A percentile compares a stretch with the other conserved stretches of the same genome.
Evolutionary conservation across 108 stramenopile genomes (phyloP).

Genomic region (Nitzschia sp.): DNA sequence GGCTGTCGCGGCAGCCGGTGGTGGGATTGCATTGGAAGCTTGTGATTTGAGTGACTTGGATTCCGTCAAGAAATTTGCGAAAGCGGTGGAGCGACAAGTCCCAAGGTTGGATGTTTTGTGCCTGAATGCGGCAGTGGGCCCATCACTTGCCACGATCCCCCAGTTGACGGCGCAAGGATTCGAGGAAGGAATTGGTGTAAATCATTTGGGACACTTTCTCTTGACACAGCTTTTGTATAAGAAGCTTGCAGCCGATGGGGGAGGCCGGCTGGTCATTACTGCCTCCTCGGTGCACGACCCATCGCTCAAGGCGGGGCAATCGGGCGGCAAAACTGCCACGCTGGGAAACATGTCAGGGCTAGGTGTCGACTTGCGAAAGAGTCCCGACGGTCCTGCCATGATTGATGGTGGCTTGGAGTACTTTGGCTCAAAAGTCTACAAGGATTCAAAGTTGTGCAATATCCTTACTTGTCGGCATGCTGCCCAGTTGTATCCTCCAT

Average conservation of each 20-base stretch:
- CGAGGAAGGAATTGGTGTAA: conserved; percentile 76
- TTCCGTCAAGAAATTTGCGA: conserved; percentile 32
- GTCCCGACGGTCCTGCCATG: conserved; percentile 42
- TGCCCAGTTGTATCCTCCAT: conserved; percentile 31
- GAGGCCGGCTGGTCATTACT: conserved; percentile 55
- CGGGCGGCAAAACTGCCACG: conserved; percentile 59
- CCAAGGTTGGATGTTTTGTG: conserved; percentile 55
- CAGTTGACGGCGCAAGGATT: conserved; percentile 47
- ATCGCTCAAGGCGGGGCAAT: conserved; percentile 27
- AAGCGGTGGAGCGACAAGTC: background rate
- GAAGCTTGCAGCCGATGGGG: background rate
- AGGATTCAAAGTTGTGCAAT: conserved; percentile 71
- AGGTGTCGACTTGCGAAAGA: conserved; percentile 18
- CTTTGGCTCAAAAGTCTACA: conserved; percentile 70
- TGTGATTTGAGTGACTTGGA: conserved; percentile 57
- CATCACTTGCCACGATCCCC: conserved; percentile 40
- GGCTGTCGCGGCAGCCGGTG: conserved; percentile 32
- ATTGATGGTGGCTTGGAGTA: conserved; percentile 56
- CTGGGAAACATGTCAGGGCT: conserved; percentile 59
- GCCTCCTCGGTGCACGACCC: conserved; percentile 73
- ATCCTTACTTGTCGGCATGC: conserved; percentile 57
- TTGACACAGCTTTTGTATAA: conserved; percentile 62
- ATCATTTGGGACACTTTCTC: conserved; percentile 89
- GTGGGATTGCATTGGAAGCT: conserved; percentile 49
- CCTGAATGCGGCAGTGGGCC: conserved; percentile 65